Conservation (phyloP, 2,329 filamentous ascomycete genomes). For the Fusarium temperatum region DNA sequence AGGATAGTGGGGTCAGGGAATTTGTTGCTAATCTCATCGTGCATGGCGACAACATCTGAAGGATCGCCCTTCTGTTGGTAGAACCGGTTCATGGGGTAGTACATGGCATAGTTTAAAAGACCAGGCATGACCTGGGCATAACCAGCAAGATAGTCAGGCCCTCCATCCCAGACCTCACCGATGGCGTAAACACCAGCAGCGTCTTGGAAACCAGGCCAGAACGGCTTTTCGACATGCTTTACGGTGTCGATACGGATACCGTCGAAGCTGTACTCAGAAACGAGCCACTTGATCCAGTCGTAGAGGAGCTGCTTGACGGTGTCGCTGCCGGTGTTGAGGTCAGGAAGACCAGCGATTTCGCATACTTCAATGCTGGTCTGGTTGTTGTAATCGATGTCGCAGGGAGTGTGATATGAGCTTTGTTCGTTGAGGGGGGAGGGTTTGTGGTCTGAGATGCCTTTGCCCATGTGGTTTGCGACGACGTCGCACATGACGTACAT, state of each 20-base stretch:
- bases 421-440: constrained; percentile 59
- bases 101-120: constrained; percentile 67
- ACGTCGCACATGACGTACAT: constrained; percentile 69
- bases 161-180: constrained; percentile 68
- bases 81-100: constrained; percentile 52
- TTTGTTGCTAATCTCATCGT: constrained; percentile 45
- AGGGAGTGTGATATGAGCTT: constrained; percentile 18
- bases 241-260: constrained; percentile 69
- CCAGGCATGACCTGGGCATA: constrained; percentile 66
- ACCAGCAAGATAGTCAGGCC: constrained; percentile 59
- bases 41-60: constrained; percentile 51
- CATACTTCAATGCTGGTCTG: constrained; percentile 25
- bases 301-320: constrained; percentile 61
- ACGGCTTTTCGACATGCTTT: constrained; percentile 68
- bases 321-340: constrained; percentile 64
- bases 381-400: constrained; percentile 25
- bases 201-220: constrained; percentile 63
- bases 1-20: constrained; percentile 42
- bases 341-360: constrained; percentile 57
- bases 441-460: constrained; percentile 54
- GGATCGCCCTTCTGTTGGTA: constrained; percentile 52
- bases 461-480: constrained; percentile 67
- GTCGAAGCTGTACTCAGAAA: constrained; percentile 69
- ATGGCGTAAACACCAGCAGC: constrained; percentile 67
- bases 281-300: constrained; percentile 66